Percentiles rank a stretch among this genome's conserved stretches.
Conservation (phyloP, 202 grass and related monocot species). For the Bolboschoenoplectus hybrid region DNA sequence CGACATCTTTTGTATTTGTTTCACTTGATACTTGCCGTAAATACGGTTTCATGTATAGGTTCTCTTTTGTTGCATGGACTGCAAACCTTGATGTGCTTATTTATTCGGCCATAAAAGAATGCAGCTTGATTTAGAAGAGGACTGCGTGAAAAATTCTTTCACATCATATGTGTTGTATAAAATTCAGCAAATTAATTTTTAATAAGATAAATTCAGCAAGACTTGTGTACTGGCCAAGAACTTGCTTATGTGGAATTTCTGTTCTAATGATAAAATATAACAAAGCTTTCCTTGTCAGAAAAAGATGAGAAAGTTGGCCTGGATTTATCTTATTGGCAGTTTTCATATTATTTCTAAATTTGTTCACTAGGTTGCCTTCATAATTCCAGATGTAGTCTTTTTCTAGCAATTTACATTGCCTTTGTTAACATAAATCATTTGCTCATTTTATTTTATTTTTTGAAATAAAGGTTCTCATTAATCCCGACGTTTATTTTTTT, state of each 20-base stretch:
- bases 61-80: slow-evolving; percentile 17
- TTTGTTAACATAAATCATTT: neutral
- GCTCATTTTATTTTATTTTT: neutral
- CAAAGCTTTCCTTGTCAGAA: slow-evolving; percentile 9
- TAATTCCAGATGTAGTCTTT: neutral
- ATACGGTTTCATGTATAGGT: slow-evolving; percentile 37
- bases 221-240: slow-evolving; percentile 21
- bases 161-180: slow-evolving; percentile 25
- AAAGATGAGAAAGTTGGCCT: neutral
- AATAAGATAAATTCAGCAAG: slow-evolving; percentile 11
- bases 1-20: slow-evolving; percentile 30
- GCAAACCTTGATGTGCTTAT: slow-evolving; percentile 21
- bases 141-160: slow-evolving; percentile 11
- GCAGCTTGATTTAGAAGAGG: slow-evolving; percentile 6
- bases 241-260: slow-evolving; percentile 9
- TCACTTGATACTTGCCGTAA: slow-evolving; percentile 19
- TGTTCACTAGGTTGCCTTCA: neutral
- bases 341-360: neutral
- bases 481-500: no score
- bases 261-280: neutral
- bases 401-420: neutral
- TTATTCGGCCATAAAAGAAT: slow-evolving; percentile 16
- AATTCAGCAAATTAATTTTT: neutral
- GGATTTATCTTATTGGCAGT: neutral
- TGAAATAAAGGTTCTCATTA: no score